Conservation (phyloP, 768 basidiomycete genomes). For the Phanerochaete sordida region DNA sequence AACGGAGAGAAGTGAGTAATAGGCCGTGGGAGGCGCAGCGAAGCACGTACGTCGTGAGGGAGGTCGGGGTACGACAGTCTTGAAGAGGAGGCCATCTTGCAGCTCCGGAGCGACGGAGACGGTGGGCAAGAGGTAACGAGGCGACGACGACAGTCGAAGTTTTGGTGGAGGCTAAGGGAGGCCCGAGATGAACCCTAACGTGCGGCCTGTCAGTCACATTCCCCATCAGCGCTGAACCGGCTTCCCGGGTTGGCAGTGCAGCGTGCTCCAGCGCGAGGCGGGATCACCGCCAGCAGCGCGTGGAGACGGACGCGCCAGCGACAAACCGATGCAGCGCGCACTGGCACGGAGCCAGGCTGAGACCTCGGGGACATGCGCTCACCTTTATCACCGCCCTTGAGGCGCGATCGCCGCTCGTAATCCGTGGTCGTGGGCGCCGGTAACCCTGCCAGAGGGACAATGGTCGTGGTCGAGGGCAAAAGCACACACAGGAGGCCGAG, state of each 20-base stretch:
- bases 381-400: background rate
- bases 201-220: background rate
- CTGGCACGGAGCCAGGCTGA: background rate
- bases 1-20: background rate
- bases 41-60: background rate
- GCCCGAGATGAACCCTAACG: background rate
- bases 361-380: background rate
- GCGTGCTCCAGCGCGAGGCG: background rate
- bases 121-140: background rate
- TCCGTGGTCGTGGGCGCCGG: background rate
- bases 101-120: background rate
- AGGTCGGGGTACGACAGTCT: background rate
- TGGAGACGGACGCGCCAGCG: background rate
- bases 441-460: background rate
- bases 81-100: constrained; percentile 3
- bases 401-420: background rate
- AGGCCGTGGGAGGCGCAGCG: background rate
- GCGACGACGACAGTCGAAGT: background rate
- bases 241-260: constrained; percentile 2
- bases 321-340: background rate
- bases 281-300: background rate
- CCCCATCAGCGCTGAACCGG: constrained; percentile 4
- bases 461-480: background rate
- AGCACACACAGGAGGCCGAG: background rate
- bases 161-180: background rate